Evolutionary conservation across 768 basidiomycete species (phyloP).

Genomic region (Russula sp.): DNA sequence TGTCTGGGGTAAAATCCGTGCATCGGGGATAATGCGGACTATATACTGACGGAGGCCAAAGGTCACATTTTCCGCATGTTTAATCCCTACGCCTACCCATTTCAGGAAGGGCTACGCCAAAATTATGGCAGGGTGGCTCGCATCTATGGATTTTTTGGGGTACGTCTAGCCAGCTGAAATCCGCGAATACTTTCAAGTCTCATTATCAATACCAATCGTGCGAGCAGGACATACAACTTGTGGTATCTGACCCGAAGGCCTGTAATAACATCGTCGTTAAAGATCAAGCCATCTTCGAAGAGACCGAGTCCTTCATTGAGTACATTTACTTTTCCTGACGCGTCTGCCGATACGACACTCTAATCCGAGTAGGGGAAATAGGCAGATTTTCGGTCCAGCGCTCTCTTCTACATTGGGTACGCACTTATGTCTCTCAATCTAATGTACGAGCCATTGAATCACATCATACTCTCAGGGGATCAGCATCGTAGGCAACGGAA

Average conservation of each 20-base stretch:
- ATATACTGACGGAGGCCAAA: neutral
- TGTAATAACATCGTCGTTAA: constrained; percentile 1
- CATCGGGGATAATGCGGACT: too few species aligned
- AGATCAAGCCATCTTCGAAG: neutral
- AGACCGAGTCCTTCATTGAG: neutral
- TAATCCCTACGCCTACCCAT: neutral
- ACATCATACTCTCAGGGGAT: neutral
- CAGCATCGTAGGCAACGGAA: constrained; percentile 12
- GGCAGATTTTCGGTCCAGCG: neutral
- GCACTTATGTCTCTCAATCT: neutral
- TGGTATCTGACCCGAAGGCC: constrained; percentile 10
- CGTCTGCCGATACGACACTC: too few species aligned
- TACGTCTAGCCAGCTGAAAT: neutral
- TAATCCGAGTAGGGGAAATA: neutral
- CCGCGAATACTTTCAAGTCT: neutral
- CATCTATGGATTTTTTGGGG: neutral
- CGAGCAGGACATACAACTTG: neutral
- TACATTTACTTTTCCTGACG: neutral
- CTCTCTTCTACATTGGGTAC: neutral
- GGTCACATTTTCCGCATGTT: neutral
- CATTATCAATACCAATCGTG: neutral
- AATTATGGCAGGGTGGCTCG: neutral
- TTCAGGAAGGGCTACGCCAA: neutral
- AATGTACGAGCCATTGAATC: neutral
- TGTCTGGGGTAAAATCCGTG: neutral